A percentile compares a stretch with the other conserved stretches of the same genome.
These are phyloP conservation scores for Aspergillus diversus DNA, from an alignment of 495 filamentous ascomycete genomes.

Conservation along the genomic window DNA sequence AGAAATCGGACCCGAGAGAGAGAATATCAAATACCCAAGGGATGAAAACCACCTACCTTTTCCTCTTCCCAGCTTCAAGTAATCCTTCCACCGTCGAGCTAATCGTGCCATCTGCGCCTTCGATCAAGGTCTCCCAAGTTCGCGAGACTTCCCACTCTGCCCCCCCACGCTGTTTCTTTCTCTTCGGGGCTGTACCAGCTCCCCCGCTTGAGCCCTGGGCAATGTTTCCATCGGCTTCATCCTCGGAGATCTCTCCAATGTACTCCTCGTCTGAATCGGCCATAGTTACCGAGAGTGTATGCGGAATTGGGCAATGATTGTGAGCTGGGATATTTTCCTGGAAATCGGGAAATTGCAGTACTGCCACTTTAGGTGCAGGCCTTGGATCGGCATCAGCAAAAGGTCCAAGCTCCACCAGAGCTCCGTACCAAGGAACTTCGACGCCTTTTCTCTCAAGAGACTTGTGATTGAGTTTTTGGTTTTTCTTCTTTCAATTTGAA, in stretches of 20 bases:
- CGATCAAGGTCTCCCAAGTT: slow-evolving; percentile 68
- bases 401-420: slow-evolving; percentile 65
- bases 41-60: slow-evolving; percentile 56
- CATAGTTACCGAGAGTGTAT: slow-evolving; percentile 28
- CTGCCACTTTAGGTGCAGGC: slow-evolving; percentile 30
- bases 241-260: slow-evolving; percentile 75
- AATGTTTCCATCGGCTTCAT: slow-evolving; percentile 74
- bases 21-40: too few relatives aligned
- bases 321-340: not conserved
- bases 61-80: slow-evolving; percentile 72
- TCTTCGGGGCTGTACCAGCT: slow-evolving; percentile 36
- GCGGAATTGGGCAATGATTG: slow-evolving; percentile 26
- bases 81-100: slow-evolving; percentile 68
- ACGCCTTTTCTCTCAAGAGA: slow-evolving; percentile 11
- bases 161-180: slow-evolving; percentile 60
- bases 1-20: too few relatives aligned
- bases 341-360: not conserved
- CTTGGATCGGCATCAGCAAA: slow-evolving; percentile 58
- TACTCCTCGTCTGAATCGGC: slow-evolving; percentile 80
- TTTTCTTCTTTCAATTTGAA: not conserved
- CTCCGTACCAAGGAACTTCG: slow-evolving; percentile 20
- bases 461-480: slow-evolving; percentile 6
- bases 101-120: slow-evolving; percentile 76
- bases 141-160: slow-evolving; percentile 59
- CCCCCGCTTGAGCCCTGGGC: slow-evolving; percentile 47